Conservation (phyloP, 331 rosid species). For the Arachis monticola region DNA sequence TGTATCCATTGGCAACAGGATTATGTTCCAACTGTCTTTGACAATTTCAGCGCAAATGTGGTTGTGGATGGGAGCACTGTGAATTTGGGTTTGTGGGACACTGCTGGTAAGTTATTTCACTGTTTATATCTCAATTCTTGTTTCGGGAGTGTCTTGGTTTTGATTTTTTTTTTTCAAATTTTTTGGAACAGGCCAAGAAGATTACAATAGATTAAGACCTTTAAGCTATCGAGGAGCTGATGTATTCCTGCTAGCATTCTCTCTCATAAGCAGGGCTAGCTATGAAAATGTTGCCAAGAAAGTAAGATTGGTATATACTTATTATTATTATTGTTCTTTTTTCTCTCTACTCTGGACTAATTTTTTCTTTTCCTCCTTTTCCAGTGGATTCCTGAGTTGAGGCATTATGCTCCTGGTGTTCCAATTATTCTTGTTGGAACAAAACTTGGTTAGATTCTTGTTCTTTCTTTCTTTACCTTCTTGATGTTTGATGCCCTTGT, state of each 20-base stretch:
- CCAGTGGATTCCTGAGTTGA: constrained; percentile 96
- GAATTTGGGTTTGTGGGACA: constrained; percentile 97
- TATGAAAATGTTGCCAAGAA: constrained; percentile 95
- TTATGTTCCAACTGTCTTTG: constrained; percentile 96
- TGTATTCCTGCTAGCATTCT: constrained; percentile 91
- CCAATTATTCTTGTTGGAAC: constrained; percentile 97
- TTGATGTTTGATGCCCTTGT: constrained; percentile 13
- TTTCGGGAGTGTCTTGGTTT: constrained; percentile 14
- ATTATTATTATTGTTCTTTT: constrained; percentile 4
- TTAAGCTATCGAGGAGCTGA: constrained; percentile 98
- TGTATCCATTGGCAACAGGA: constrained; percentile 64
- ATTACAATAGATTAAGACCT: constrained; percentile 93
- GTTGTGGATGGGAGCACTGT: constrained; percentile 98
- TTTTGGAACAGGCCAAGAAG: constrained; percentile 90
- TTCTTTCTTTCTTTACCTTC: constrained; percentile 37
- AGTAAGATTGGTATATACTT: constrained; percentile 52
- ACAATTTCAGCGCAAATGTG: constrained; percentile 97
- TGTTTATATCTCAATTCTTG: constrained; percentile 1
- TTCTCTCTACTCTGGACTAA: constrained; percentile 32
- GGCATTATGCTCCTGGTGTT: constrained; percentile 99
- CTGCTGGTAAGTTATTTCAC: constrained; percentile 68
- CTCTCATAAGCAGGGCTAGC: constrained; percentile 98
- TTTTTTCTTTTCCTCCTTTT: neutral
- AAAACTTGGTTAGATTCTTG: constrained; percentile 88
- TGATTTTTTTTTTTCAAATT: constrained; percentile 46